Percentiles rank a stretch among this genome's conserved stretches.
Evolutionary conservation across 345 rosid genomes (phyloP).

Genomic region (Rhizophora mangle): DNA sequence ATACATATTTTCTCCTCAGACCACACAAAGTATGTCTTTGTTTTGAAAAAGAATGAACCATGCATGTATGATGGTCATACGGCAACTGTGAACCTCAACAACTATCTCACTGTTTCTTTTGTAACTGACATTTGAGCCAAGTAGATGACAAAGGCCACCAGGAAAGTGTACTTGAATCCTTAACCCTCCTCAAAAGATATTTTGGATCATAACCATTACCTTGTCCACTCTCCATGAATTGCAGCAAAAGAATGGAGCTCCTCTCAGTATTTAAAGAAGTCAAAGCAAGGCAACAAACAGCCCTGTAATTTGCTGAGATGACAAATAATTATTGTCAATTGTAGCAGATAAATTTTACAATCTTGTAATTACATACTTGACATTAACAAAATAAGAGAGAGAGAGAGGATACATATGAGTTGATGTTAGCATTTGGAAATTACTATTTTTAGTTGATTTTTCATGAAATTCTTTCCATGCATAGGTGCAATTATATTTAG

Average conservation of each 20-base stretch:
- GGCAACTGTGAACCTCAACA: not conserved
- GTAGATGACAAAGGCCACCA: not conserved
- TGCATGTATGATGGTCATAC: too few species aligned
- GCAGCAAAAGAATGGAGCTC: slow-evolving; percentile 64
- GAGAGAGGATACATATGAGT: not conserved
- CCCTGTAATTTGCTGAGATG: slow-evolving; percentile 78
- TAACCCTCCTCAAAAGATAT: not conserved
- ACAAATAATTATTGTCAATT: not conserved
- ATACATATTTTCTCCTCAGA: too few species aligned
- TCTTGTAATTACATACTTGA: not conserved
- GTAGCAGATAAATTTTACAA: slow-evolving; percentile 1
- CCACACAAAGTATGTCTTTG: too few species aligned
- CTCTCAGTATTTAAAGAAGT: slow-evolving; percentile 74
- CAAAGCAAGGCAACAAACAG: slow-evolving; percentile 82
- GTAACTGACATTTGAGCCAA: not conserved
- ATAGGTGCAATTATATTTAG: not conserved
- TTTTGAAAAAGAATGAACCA: too few species aligned
- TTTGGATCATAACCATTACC: slow-evolving; percentile 37
- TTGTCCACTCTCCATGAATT: slow-evolving; percentile 63
- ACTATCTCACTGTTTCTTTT: not conserved
- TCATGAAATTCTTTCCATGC: not conserved
- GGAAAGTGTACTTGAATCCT: not conserved
- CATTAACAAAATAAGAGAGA: not conserved
- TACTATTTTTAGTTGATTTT: not conserved
- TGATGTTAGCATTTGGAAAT: not conserved